Percentiles rank a stretch among this genome's conserved stretches.
These are phyloP conservation scores for Amoebophrya sp. DNA, from an alignment of 169 alveolate genomes.

Conservation along the genomic window DNA sequence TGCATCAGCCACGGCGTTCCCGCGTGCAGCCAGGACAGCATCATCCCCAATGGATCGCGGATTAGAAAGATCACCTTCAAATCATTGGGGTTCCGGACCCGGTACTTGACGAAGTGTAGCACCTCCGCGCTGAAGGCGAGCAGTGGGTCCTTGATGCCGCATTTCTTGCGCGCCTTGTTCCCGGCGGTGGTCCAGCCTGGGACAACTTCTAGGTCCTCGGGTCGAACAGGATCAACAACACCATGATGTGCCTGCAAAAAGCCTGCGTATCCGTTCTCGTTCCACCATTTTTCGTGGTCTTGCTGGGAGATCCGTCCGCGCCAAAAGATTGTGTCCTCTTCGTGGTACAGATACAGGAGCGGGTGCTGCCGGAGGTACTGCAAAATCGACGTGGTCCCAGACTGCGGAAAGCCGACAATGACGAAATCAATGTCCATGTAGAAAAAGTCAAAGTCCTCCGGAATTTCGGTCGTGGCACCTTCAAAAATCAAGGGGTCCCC, in stretches of 20 bases:
- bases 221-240: too few species aligned
- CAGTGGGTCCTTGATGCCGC: not conserved
- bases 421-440: not conserved
- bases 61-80: not conserved
- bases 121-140: not conserved
- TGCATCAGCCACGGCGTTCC: conserved; percentile 24
- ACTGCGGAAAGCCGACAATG: not conserved
- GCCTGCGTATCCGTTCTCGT: not conserved
- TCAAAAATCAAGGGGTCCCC: too few species aligned
- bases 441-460: not conserved
- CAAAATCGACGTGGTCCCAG: not conserved
- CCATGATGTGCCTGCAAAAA: too few species aligned
- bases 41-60: not conserved
- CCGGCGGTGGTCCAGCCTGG: not conserved
- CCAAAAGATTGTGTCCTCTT: not conserved
- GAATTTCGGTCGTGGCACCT: not conserved
- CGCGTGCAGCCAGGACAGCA: not conserved
- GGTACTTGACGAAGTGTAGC: not conserved
- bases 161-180: not conserved
- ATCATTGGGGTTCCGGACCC: not conserved
- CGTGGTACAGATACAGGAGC: not conserved
- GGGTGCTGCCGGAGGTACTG: not conserved
- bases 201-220: too few species aligned
- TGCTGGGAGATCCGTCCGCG: not conserved
- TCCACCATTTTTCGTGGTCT: not conserved